phyloP scores from a whole-genome alignment of 2,329 filamentous ascomycete species.

The Trichoderma semiorbis region DNA sequence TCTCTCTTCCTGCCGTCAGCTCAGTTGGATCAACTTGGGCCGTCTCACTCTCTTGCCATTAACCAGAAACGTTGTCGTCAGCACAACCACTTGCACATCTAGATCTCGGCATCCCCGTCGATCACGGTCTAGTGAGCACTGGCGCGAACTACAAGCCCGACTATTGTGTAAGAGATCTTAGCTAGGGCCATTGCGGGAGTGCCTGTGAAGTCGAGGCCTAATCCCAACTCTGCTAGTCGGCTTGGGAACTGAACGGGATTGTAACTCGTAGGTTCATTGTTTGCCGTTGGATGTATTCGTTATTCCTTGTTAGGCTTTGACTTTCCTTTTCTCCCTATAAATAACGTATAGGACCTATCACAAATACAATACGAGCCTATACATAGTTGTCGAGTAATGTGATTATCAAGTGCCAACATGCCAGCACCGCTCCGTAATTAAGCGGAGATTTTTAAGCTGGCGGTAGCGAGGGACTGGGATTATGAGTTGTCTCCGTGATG shows the following conservation, averaged over 20 bases:
- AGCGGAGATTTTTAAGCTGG: slow-evolving; percentile 5
- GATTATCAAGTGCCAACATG: neutral
- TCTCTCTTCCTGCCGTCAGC: neutral
- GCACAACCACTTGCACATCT: slow-evolving; percentile 1
- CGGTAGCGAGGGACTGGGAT: slow-evolving; percentile 10
- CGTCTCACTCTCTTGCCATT: neutral
- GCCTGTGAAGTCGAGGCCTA: neutral
- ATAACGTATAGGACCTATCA: neutral
- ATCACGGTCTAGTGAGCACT: slow-evolving; percentile 1
- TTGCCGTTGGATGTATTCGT: neutral
- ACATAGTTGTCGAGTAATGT: neutral
- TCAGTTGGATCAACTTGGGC: neutral
- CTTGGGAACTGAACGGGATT: neutral
- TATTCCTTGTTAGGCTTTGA: neutral
- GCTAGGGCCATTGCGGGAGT: neutral
- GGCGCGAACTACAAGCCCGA: neutral
- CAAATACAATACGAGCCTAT: neutral
- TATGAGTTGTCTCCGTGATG: neutral
- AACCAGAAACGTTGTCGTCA: neutral
- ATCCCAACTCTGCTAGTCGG: neutral
- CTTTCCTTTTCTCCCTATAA: neutral
- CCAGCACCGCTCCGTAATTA: neutral
- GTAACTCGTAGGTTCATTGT: neutral
- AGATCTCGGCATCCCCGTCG: slow-evolving; percentile 14
- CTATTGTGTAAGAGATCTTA: neutral